These are phyloP conservation scores for Aspergillus awamori DNA, from an alignment of 2,329 filamentous ascomycete species.

Conservation along the genomic window DNA sequence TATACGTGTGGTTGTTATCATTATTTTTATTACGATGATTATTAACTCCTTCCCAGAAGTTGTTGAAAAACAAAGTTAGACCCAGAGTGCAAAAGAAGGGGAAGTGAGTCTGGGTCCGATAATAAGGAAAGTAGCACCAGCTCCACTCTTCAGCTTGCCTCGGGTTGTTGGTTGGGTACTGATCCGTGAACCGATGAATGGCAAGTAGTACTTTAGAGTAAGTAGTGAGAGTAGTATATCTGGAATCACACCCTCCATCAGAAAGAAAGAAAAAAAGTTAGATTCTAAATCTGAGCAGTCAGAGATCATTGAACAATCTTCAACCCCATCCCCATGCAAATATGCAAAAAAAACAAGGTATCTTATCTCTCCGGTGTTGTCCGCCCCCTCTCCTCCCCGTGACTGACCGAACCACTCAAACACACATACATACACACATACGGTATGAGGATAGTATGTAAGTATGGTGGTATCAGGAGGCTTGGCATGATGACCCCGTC, in stretches of 20 bases:
- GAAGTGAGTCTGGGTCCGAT: neutral
- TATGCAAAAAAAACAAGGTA: neutral
- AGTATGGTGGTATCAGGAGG: constrained; percentile 1
- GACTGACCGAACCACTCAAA: neutral
- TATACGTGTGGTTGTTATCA: neutral
- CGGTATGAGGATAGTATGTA: neutral
- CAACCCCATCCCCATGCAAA: neutral
- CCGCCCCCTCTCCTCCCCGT: neutral
- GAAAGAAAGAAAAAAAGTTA: too few relatives aligned
- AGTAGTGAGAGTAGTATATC: too few relatives aligned
- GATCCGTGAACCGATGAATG: neutral
- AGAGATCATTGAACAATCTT: neutral
- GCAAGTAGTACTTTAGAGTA: too few relatives aligned
- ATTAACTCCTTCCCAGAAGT: constrained; percentile 6
- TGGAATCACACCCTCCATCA: too few relatives aligned
- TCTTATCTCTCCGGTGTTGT: neutral
- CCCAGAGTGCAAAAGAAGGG: neutral
- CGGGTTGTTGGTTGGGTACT: neutral
- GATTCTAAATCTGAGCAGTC: too few relatives aligned
- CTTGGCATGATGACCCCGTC: neutral
- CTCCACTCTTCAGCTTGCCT: neutral
- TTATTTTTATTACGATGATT: neutral
- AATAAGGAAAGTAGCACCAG: neutral
- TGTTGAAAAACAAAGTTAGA: neutral
- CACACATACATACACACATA: neutral